Conservation (phyloP, 2,329 filamentous ascomycete species). For the Fusarium sp. region DNA sequence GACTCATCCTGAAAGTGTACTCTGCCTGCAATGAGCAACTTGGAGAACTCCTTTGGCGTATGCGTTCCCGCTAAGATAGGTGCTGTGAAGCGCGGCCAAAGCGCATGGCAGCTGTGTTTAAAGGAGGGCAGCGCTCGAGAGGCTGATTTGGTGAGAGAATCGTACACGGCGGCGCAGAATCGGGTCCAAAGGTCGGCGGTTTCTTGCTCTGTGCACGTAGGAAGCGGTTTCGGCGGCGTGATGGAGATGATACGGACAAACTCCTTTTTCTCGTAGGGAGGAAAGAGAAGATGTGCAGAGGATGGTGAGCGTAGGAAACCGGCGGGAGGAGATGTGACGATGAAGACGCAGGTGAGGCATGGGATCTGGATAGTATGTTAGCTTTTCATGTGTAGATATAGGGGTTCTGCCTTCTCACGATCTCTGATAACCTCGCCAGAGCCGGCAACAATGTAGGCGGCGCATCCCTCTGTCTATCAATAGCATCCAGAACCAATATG, state of each 20-base stretch:
- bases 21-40: conserved; percentile 80
- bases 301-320: conserved; percentile 79
- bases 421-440: conserved; percentile 84
- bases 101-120: conserved; percentile 75
- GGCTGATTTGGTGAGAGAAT: conserved; percentile 85
- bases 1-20: conserved; percentile 80
- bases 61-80: conserved; percentile 83
- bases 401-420: conserved; percentile 68
- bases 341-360: conserved; percentile 81
- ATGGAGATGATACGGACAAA: conserved; percentile 83
- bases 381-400: neutral
- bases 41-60: conserved; percentile 84
- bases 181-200: conserved; percentile 82
- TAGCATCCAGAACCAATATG: conserved; percentile 87
- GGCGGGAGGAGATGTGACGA: conserved; percentile 80
- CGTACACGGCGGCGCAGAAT: conserved; percentile 88
- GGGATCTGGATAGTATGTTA: conserved; percentile 74
- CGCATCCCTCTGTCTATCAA: conserved; percentile 87
- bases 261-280: conserved; percentile 86
- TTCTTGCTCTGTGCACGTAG: conserved; percentile 67
- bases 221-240: conserved; percentile 60
- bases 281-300: conserved; percentile 84
- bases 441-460: conserved; percentile 84
- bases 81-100: conserved; percentile 89
- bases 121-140: conserved; percentile 85